Conservation (phyloP, 192 early-diverging fungal species). For the Gonapodya sp. region DNA sequence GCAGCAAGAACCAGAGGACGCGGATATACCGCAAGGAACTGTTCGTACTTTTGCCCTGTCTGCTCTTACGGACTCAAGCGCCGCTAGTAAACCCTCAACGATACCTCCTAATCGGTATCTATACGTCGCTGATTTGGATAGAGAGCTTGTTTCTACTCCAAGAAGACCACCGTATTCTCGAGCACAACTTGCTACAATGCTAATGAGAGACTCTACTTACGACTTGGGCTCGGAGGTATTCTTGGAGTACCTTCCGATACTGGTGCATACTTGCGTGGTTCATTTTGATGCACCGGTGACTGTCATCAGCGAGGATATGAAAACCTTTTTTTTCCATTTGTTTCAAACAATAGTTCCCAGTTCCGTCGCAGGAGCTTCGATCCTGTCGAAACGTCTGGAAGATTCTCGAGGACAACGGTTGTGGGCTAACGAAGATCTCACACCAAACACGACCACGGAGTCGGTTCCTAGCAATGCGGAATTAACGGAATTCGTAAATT, state of each 20-base stretch:
- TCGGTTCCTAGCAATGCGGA: conserved; percentile 18
- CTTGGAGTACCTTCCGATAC: conserved; percentile 50
- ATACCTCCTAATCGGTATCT: conserved; percentile 13
- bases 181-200: conserved; percentile 65
- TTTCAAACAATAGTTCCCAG: conserved; percentile 56
- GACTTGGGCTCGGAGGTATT: conserved; percentile 56
- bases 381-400: not conserved
- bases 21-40: not conserved
- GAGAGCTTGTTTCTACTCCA: conserved; percentile 48
- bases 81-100: not conserved
- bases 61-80: not conserved
- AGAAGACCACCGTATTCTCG: conserved; percentile 60
- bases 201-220: conserved; percentile 69
- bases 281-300: conserved; percentile 73
- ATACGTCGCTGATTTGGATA: conserved; percentile 62
- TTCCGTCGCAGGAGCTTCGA: not conserved
- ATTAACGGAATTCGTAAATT: not conserved
- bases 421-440: conserved; percentile 75
- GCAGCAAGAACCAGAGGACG: not conserved
- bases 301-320: conserved; percentile 65
- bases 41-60: not conserved
- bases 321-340: conserved; percentile 63
- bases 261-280: conserved; percentile 68
- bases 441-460: conserved; percentile 35
- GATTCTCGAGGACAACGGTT: conserved; percentile 23